A percentile compares a stretch with the other conserved stretches of the same genome.
These are phyloP conservation scores for Candida freyschussii DNA, from an alignment of 1,139 yeast species.

Conservation along the genomic window DNA sequence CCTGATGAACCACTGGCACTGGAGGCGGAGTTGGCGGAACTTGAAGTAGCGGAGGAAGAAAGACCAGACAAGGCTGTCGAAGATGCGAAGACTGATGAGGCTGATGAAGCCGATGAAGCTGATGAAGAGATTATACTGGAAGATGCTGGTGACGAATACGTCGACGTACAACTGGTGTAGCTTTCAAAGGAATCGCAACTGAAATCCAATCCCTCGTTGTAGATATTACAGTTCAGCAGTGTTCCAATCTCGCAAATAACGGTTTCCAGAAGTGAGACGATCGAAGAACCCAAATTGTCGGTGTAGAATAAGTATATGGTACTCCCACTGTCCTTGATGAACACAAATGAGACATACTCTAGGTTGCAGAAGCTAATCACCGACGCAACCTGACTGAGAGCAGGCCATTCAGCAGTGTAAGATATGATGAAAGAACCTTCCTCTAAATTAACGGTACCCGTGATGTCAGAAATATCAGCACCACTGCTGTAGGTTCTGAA, in stretches of 20 bases:
- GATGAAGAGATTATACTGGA: constrained; percentile 1
- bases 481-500: constrained; percentile 6
- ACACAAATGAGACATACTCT: constrained; percentile 18
- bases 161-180: constrained; percentile 1
- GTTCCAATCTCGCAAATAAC: constrained; percentile 9
- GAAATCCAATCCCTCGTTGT: constrained; percentile 6
- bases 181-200: constrained; percentile 6
- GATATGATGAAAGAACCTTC: constrained; percentile 13
- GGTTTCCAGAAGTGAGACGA: constrained; percentile 3
- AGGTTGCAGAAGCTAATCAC: constrained; percentile 10
- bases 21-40: background rate
- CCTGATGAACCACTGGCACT: no score
- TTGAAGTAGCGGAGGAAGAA: background rate
- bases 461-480: constrained; percentile 3
- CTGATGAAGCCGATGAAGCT: background rate
- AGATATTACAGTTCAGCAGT: constrained; percentile 8
- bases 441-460: constrained; percentile 10
- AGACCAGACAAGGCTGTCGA: background rate
- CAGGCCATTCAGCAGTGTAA: constrained; percentile 6
- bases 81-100: constrained; percentile 1
- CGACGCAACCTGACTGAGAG: constrained; percentile 1
- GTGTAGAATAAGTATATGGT: constrained; percentile 12
- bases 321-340: no score
- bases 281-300: constrained; percentile 12
- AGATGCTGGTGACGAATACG: no score